These are phyloP conservation scores for Cyclostephanos tholiformis DNA, from an alignment of 108 stramenopile species.

Conservation along the genomic window DNA sequence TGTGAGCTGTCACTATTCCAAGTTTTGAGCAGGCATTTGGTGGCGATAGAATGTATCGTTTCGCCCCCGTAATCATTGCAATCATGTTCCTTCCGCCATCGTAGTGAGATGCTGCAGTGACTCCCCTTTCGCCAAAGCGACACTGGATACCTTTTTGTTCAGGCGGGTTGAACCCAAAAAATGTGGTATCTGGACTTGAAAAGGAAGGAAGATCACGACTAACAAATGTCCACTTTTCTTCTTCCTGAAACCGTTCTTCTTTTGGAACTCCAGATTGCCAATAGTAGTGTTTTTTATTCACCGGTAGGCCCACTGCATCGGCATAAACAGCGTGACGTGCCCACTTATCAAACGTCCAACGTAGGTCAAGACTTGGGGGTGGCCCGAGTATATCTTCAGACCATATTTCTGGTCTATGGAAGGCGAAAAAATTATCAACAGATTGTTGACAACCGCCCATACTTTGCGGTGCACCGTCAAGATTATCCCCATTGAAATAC, in stretches of 20 bases:
- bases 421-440: constrained; percentile 83
- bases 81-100: constrained; percentile 93
- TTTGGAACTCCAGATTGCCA: constrained; percentile 73
- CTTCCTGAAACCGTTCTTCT: constrained; percentile 54
- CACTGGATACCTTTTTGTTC: constrained; percentile 89
- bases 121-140: constrained; percentile 86
- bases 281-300: constrained; percentile 77
- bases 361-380: constrained; percentile 71
- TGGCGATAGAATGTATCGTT: constrained; percentile 92
- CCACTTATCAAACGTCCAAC: constrained; percentile 76
- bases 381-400: constrained; percentile 57
- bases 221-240: constrained; percentile 74
- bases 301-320: constrained; percentile 56
- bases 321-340: constrained; percentile 78
- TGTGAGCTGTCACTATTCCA: not conserved
- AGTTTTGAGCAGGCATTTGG: constrained; percentile 72
- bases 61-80: constrained; percentile 92
- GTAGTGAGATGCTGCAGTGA: constrained; percentile 95
- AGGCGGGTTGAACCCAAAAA: constrained; percentile 67
- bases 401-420: constrained; percentile 66
- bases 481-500: constrained; percentile 50
- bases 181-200: constrained; percentile 59
- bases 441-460: constrained; percentile 70
- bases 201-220: constrained; percentile 77
- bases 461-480: constrained; percentile 36